These are phyloP conservation scores for Flueggea neowawraea DNA, from an alignment of 441 rosid species.

Conservation along the genomic window DNA sequence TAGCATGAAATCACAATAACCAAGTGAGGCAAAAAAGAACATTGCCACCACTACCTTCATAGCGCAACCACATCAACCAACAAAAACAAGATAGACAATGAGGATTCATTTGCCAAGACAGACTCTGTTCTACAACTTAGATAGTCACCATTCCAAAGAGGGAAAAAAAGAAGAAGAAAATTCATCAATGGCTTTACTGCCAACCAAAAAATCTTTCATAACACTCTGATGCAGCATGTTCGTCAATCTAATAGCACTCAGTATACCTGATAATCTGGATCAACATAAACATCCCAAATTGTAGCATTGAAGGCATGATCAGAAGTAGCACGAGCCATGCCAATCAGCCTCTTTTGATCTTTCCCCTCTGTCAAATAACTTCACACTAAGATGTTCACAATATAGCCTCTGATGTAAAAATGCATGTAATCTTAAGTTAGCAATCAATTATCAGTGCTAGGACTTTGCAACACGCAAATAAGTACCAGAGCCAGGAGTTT, in stretches of 20 bases:
- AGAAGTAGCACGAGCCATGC: constrained; percentile 99
- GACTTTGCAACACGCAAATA: constrained; percentile 7
- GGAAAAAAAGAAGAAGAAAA: too few species aligned
- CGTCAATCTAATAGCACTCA: not conserved
- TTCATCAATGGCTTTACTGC: not conserved
- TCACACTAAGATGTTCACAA: constrained; percentile 90
- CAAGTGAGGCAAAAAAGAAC: too few species aligned
- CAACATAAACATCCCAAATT: constrained; percentile 98
- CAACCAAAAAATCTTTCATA: not conserved
- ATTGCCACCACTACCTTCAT: too few species aligned
- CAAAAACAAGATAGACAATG: too few species aligned
- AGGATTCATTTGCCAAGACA: too few species aligned
- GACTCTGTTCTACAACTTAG: too few species aligned
- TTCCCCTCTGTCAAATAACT: constrained; percentile 91
- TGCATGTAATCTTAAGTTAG: constrained; percentile 11
- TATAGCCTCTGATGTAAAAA: constrained; percentile 39
- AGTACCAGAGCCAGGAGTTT: constrained; percentile 68
- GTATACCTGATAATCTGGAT: constrained; percentile 91
- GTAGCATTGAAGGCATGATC: constrained; percentile 99
- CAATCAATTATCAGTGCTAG: constrained; percentile 6
- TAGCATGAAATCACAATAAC: too few species aligned
- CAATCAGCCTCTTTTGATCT: constrained; percentile 68
- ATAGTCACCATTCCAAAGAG: too few species aligned
- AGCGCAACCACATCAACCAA: too few species aligned
- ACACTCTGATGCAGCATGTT: not conserved